Percentiles rank a stretch among this genome's conserved stretches.
phyloP scores from a whole-genome alignment of 768 basidiomycete species.

The Daedalea quercina region DNA sequence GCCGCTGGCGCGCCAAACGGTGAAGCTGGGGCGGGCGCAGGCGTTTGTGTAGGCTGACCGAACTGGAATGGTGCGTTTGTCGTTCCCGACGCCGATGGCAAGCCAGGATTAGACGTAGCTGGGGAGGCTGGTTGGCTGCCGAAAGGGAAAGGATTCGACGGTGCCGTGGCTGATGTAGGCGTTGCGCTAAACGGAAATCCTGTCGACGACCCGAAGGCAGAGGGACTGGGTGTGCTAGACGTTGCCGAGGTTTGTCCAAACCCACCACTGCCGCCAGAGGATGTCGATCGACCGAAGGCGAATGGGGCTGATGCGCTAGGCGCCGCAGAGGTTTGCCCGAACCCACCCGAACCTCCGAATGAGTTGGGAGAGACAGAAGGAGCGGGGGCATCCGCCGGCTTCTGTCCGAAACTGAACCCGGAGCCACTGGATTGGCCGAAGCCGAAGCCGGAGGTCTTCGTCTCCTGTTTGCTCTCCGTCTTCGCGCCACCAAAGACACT shows the following conservation, averaged over 20 bases:
- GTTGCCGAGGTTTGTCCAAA: slow-evolving; percentile 20
- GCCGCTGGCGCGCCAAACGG: slow-evolving; percentile 20
- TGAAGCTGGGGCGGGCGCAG: slow-evolving; percentile 16
- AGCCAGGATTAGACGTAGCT: slow-evolving; percentile 19
- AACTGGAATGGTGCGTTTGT: slow-evolving; percentile 18
- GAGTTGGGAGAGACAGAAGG: slow-evolving; percentile 13
- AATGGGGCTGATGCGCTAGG: slow-evolving; percentile 14
- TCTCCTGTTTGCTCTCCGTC: slow-evolving; percentile 37
- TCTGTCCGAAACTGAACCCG: slow-evolving; percentile 43
- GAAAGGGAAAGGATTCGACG: slow-evolving; percentile 25
- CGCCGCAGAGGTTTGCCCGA: slow-evolving; percentile 29
- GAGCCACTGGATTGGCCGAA: slow-evolving; percentile 41
- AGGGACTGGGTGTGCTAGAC: slow-evolving; percentile 21
- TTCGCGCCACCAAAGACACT: slow-evolving; percentile 42
- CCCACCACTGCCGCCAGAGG: slow-evolving; percentile 6
- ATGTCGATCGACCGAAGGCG: slow-evolving; percentile 18
- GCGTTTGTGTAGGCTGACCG: slow-evolving; percentile 13
- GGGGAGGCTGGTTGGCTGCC: slow-evolving; percentile 26
- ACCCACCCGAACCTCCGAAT: slow-evolving; percentile 35
- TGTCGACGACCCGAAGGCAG: slow-evolving; percentile 21
- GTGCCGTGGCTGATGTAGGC: slow-evolving; percentile 23
- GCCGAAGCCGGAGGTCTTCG: slow-evolving; percentile 28
- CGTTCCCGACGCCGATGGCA: slow-evolving; percentile 15
- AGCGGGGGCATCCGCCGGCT: slow-evolving; percentile 13
- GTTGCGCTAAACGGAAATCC: slow-evolving; percentile 20